These are phyloP conservation scores for Globisporangium alternatum DNA, from an alignment of 352 stramenopile genomes.

Conservation along the genomic window DNA sequence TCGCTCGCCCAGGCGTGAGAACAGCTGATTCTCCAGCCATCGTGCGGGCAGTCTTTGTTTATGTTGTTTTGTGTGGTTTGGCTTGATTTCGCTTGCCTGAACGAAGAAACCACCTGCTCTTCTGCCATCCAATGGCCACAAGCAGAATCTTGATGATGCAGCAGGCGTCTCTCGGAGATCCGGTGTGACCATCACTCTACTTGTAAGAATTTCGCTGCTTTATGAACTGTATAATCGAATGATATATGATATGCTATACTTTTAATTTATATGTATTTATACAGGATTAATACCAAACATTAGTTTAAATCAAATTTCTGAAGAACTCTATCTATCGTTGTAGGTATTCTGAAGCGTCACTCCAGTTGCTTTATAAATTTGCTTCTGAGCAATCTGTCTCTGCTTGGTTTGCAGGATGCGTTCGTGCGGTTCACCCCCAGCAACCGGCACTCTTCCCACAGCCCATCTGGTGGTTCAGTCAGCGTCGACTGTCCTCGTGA, in stretches of 20 bases:
- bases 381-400: neutral
- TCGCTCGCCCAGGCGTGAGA: neutral
- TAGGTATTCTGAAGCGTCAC: neutral
- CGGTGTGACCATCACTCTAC: neutral
- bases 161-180: neutral
- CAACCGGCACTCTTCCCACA: neutral
- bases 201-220: neutral
- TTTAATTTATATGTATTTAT: neutral
- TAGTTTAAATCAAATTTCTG: neutral
- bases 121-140: neutral
- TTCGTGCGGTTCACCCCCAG: neutral
- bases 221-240: neutral
- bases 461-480: neutral
- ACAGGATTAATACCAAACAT: neutral
- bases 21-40: neutral
- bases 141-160: neutral
- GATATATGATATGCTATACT: neutral
- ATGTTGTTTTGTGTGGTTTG: neutral
- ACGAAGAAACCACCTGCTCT: neutral
- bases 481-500: neutral
- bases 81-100: neutral
- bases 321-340: neutral
- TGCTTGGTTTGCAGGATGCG: neutral
- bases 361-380: too few relatives aligned
- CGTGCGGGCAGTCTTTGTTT: too few relatives aligned